A percentile compares a stretch with the other conserved stretches of the same genome.
phyloP scores from a whole-genome alignment of 169 alveolate species.

The Eimeria necatrix region DNA sequence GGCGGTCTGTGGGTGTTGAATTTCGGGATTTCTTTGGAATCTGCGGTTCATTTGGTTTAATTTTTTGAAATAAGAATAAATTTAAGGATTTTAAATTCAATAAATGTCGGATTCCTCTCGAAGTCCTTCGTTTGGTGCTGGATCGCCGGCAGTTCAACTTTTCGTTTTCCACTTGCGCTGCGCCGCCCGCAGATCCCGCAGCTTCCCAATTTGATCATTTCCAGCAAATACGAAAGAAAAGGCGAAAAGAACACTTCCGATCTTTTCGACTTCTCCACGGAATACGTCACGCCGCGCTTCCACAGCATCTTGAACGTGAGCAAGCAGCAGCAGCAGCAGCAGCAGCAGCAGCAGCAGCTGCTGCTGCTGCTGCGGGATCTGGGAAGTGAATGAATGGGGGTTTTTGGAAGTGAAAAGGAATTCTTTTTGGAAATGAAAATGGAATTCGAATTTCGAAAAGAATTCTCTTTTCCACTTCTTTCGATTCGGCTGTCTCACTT shows the following conservation, averaged over 20 bases:
- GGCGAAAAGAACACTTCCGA: conserved; percentile 73
- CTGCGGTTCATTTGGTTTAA: too few species aligned
- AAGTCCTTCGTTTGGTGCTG: neutral
- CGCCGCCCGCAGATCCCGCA: conserved; percentile 71
- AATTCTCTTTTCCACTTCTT: too few species aligned
- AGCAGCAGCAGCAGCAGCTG: too few species aligned
- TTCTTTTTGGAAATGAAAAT: too few species aligned
- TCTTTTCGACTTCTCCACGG: conserved; percentile 63
- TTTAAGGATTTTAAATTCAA: neutral
- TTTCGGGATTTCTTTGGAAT: too few species aligned
- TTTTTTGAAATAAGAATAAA: too few species aligned
- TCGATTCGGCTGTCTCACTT: too few species aligned
- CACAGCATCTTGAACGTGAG: conserved; percentile 62
- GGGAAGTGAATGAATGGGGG: too few species aligned
- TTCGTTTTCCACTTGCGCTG: neutral
- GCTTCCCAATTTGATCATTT: conserved; percentile 41
- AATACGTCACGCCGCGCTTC: conserved; percentile 57
- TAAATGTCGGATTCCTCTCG: neutral
- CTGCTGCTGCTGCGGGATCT: too few species aligned
- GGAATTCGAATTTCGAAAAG: too few species aligned
- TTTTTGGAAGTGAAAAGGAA: too few species aligned
- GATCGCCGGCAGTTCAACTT: neutral
- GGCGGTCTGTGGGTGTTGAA: neutral
- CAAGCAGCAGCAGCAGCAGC: too few species aligned
- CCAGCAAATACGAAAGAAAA: conserved; percentile 65